Base-by-base conservation (phyloP, 1,139 yeast genomes). In the Ashbya aceris region DNA sequence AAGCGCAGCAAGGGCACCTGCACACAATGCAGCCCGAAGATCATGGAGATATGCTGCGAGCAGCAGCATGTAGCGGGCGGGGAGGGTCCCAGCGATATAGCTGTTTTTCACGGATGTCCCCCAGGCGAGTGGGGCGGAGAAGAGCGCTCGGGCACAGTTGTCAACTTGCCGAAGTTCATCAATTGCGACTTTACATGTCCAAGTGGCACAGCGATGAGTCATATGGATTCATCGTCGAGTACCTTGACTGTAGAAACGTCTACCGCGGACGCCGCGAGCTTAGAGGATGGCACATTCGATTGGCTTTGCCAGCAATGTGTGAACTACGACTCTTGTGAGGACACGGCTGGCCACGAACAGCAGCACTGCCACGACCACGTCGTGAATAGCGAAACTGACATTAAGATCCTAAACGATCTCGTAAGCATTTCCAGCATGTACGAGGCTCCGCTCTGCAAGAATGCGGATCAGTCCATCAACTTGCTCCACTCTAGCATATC, bases 11-110 rank as follows among this genome's bases (percentile, higher is more conserved):
- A 13, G 13, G 29, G 33, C 7, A 43, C 38, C 32, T 40, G 35
- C 31, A 49, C 53, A 32, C 47, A 55, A 27, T 64, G 69, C 45
- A 55, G 54, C 39, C 69, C 70, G 0, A 61, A 60, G 45, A 51
- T 65, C 14, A 51, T 67, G 35, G 70, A 66, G 46, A 55, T 66
- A 1, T 66, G 69, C 42, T 67, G 70, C 51, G 68, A 65, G 29
- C 52, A 54, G 30, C 50, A 55, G 8, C 67, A 64, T 45, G 43
- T 36, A 27, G 40, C 27, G 5, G 40, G 43, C 41, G 20, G 20
- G 12, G 35, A 28, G 36, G 12, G 20, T 9, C 33, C 32, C 10
- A 29, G 38, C 8, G 39, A 36, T 12, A 47, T 42, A 1, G 36
- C 28, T 8, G 40, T 42, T 4, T 28, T 14, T 27, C 44, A 43